These are phyloP conservation scores for Linum tenue DNA, from an alignment of 345 rosid genomes.

Conservation along the genomic window DNA sequence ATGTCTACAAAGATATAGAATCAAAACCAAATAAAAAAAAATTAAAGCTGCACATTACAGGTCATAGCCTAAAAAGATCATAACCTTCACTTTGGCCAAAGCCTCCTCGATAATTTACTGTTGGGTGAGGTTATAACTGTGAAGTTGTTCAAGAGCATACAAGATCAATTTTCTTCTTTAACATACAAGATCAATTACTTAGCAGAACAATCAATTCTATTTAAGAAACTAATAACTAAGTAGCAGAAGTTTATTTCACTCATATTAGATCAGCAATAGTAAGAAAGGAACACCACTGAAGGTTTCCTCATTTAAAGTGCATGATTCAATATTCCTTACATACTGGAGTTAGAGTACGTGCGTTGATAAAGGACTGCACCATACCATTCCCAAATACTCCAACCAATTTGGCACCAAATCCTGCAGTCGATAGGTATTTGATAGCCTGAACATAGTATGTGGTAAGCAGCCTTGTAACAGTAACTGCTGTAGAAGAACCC, in stretches of 20 bases:
- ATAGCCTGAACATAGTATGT: slow-evolving; percentile 49
- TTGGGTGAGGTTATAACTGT: too few species aligned
- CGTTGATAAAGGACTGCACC: slow-evolving; percentile 88
- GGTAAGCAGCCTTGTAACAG: slow-evolving; percentile 11
- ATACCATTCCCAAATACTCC: slow-evolving; percentile 89
- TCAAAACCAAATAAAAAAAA: neutral
- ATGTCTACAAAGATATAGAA: slow-evolving; percentile 39
- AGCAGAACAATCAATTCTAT: neutral
- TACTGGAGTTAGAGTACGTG: slow-evolving; percentile 64
- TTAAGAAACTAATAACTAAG: too few species aligned
- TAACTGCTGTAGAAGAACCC: neutral
- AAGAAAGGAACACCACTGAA: too few species aligned
- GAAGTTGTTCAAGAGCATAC: too few species aligned
- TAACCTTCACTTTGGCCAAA: too few species aligned
- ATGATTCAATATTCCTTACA: slow-evolving; percentile 42
- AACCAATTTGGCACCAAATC: slow-evolving; percentile 94
- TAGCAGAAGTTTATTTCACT: too few species aligned
- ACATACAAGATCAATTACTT: too few species aligned
- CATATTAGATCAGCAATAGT: too few species aligned
- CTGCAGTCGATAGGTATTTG: slow-evolving; percentile 90
- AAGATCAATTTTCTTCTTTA: too few species aligned
- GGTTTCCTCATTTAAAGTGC: too few species aligned
- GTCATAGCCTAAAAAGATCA: too few species aligned
- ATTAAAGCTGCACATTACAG: neutral
- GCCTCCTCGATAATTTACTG: too few species aligned